These are phyloP conservation scores for Cyanodermella asteris DNA, from an alignment of 2,329 filamentous ascomycete species.

Conservation along the genomic window DNA sequence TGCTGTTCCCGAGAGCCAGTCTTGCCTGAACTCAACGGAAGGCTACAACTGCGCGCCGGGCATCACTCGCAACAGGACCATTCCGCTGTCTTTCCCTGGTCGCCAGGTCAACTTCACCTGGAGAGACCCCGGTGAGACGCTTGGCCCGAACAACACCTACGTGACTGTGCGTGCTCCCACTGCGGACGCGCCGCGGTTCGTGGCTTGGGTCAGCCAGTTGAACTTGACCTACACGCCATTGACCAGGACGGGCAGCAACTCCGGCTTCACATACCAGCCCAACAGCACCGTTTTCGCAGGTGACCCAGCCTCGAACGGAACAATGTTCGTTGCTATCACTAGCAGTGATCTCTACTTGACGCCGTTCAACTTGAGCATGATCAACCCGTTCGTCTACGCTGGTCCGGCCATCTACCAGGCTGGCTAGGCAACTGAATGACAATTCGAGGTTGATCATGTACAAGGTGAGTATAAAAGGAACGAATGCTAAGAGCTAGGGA, in stretches of 20 bases:
- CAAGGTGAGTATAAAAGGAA: conserved; percentile 1
- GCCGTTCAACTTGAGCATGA: conserved; percentile 50
- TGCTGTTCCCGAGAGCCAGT: conserved; percentile 21
- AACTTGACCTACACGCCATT: conserved; percentile 49
- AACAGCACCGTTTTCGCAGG: conserved; percentile 43
- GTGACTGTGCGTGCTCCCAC: conserved; percentile 43
- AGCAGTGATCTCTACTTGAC: conserved; percentile 47
- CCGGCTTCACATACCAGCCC: conserved; percentile 52
- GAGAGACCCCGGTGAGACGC: conserved; percentile 44
- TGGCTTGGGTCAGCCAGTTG: conserved; percentile 57
- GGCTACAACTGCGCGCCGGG: conserved; percentile 38
- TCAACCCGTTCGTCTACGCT: conserved; percentile 59
- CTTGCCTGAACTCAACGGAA: conserved; percentile 33
- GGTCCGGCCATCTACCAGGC: conserved; percentile 53
- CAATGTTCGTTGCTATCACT: conserved; percentile 59
- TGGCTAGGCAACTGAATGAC: conserved; percentile 28
- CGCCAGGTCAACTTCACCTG: conserved; percentile 49
- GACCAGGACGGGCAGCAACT: conserved; percentile 29
- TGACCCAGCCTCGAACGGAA: conserved; percentile 51
- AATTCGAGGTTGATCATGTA: background rate
- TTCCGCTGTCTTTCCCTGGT: conserved; percentile 53
- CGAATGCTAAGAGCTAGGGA: background rate
- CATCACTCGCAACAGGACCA: conserved; percentile 45
- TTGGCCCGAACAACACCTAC: conserved; percentile 71
- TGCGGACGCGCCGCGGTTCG: conserved; percentile 40